A percentile compares a stretch with the other conserved stretches of the same genome.
Conservation (phyloP, 1,139 yeast species). For the Candida glucosophila region DNA sequence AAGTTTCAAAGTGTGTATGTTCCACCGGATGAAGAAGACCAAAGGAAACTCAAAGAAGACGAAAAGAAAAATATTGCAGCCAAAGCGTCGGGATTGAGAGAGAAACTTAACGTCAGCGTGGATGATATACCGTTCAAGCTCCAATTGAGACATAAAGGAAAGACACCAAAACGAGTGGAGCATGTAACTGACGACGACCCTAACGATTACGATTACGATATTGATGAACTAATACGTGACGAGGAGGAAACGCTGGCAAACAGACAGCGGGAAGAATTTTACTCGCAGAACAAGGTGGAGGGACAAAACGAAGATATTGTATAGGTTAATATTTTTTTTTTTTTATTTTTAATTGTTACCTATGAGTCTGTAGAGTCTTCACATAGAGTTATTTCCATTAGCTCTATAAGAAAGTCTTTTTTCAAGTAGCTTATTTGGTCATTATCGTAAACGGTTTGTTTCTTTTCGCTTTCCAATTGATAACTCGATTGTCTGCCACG, state of each 20-base stretch:
- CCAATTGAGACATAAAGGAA: constrained; percentile 23
- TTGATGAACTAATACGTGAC: constrained; percentile 22
- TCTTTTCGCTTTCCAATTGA: constrained; percentile 4
- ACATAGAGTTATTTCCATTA: constrained; percentile 2
- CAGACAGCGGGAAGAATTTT: constrained; percentile 17
- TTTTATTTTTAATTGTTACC: too few species aligned
- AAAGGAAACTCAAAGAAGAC: constrained; percentile 3
- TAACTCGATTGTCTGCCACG: constrained; percentile 4
- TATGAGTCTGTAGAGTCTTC: too few species aligned
- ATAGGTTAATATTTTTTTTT: too few species aligned
- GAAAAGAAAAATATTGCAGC: constrained; percentile 7
- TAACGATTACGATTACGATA: constrained; percentile 24
- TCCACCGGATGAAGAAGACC: constrained; percentile 31
- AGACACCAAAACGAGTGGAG: too few species aligned
- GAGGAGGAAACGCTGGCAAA: constrained; percentile 17
- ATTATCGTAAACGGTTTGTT: constrained; percentile 9
- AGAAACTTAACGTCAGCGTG: constrained; percentile 24
- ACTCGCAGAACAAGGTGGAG: constrained; percentile 19
- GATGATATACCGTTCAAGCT: constrained; percentile 34
- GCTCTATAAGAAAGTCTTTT: constrained; percentile 15
- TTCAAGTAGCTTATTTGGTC: constrained; percentile 18
- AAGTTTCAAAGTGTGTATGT: constrained; percentile 12
- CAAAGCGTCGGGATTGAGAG: constrained; percentile 21
- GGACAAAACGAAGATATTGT: constrained; percentile 25
- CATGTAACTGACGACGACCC: constrained; percentile 28